Evolutionary conservation across 2,329 filamentous ascomycete species (phyloP), one percentile per base, ranked within the genome.

Genomic region (Karstenula rhodostoma): DNA sequence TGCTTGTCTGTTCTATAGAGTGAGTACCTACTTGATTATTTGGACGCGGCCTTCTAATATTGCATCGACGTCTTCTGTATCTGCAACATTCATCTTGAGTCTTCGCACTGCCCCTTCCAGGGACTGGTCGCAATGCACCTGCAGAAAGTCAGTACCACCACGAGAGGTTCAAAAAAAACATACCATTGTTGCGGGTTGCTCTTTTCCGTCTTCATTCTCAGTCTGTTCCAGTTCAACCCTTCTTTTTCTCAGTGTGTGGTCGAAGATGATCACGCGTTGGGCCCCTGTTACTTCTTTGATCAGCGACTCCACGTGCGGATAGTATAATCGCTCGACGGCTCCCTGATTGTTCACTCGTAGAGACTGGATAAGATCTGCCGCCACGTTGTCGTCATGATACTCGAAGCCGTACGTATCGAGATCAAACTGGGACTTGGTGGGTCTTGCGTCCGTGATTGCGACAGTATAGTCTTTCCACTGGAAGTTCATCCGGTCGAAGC

Each of bases 351-450:
- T 59, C 8, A 44, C 22, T 2, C 60, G 56, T 13, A 66, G n/a
- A 1, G 47, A 35, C 6, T 48, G 15, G 5, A 66, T 17, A 9
- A 65, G 5, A 1, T 54, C 62, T 3, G 19, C 6, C 37, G n/a
- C 42, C 4, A 54, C 49, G 9, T 15, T 12, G 25, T 64, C 61
- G 6, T 59, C 19, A 40, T 17, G 7, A 43, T 53, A 68, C 3
- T 62, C 56, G 49, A 68, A 68, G 7, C 56, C 66, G 37, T 68
- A 54, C 7, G n/a, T 50, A 33, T 68, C 64, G 6, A 68, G 53
- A 8, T 8, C 46, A 33, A 66, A 66, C 12, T 43, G 17, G 10
- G 43, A 15, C 53, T 50, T 63, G 6, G 9, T 46, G 4, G 55
- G 32, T 9, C 65, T 32, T 0, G 57, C 59, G 33, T 66, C 56